These are phyloP conservation scores for Mycena albidolilacea DNA, from an alignment of 768 basidiomycete species.

Conservation along the genomic window DNA sequence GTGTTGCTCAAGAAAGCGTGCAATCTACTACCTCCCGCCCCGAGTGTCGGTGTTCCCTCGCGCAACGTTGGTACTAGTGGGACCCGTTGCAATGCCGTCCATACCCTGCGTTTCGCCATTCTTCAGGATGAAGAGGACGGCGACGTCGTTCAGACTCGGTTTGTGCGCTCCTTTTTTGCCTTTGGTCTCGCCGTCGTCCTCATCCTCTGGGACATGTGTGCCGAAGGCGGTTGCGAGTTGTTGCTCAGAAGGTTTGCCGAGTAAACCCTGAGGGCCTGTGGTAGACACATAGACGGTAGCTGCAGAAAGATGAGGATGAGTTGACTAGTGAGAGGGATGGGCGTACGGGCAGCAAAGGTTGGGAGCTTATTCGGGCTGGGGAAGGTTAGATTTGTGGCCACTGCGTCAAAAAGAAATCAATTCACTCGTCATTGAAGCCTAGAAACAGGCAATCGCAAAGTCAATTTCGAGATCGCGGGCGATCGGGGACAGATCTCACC, in stretches of 20 bases:
- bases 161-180: too few species aligned
- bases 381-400: too few species aligned
- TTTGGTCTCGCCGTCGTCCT: too few species aligned
- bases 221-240: slow-evolving; percentile 84
- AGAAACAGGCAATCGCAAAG: too few species aligned
- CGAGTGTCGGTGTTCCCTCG: slow-evolving; percentile 38
- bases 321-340: too few species aligned
- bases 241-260: slow-evolving; percentile 84
- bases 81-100: slow-evolving; percentile 56
- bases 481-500: too few species aligned
- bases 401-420: too few species aligned
- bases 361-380: too few species aligned
- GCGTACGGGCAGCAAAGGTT: too few species aligned
- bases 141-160: slow-evolving; percentile 62
- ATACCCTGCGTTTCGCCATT: slow-evolving; percentile 72
- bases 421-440: too few species aligned
- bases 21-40: slow-evolving; percentile 3
- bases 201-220: slow-evolving; percentile 47
- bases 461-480: too few species aligned
- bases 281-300: slow-evolving; percentile 83
- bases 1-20: background rate
- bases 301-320: slow-evolving; percentile 43
- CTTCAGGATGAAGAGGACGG: slow-evolving; percentile 70
- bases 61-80: slow-evolving; percentile 42
- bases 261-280: slow-evolving; percentile 85